Evolutionary conservation across 2,329 filamentous ascomycete genomes (phyloP).

Genomic region (Fusarium robinianum): DNA sequence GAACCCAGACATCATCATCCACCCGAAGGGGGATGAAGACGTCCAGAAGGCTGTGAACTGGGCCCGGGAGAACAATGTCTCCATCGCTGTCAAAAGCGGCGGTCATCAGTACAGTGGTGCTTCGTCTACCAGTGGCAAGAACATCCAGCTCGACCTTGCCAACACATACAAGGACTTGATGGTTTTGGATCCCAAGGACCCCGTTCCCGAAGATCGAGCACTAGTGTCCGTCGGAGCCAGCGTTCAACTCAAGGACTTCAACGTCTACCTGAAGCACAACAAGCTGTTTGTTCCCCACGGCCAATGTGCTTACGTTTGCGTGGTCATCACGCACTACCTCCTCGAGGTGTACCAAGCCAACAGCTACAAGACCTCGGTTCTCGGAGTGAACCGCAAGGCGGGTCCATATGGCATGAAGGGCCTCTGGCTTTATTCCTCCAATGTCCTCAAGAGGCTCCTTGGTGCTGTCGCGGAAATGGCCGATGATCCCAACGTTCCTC

Average conservation of each 20-base stretch:
- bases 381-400: constrained; percentile 20
- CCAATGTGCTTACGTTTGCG: constrained; percentile 50
- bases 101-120: constrained; percentile 57
- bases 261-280: constrained; percentile 46
- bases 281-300: constrained; percentile 51
- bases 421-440: constrained; percentile 46
- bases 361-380: constrained; percentile 43
- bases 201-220: constrained; percentile 37
- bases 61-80: constrained; percentile 46
- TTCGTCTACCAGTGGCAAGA: constrained; percentile 49
- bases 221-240: constrained; percentile 48
- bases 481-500: constrained; percentile 48
- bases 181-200: constrained; percentile 26
- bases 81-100: constrained; percentile 52
- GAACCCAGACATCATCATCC: constrained; percentile 50
- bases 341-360: constrained; percentile 45
- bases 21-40: constrained; percentile 49
- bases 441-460: constrained; percentile 46
- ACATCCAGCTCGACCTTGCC: constrained; percentile 53
- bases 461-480: constrained; percentile 49
- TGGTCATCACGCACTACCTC: constrained; percentile 58
- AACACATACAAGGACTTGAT: constrained; percentile 42
- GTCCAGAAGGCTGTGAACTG: constrained; percentile 47
- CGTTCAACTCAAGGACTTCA: constrained; percentile 48
- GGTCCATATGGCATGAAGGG: constrained; percentile 42